Conservation (phyloP, 2,329 filamentous ascomycete species). For the Penicillium sp. region DNA sequence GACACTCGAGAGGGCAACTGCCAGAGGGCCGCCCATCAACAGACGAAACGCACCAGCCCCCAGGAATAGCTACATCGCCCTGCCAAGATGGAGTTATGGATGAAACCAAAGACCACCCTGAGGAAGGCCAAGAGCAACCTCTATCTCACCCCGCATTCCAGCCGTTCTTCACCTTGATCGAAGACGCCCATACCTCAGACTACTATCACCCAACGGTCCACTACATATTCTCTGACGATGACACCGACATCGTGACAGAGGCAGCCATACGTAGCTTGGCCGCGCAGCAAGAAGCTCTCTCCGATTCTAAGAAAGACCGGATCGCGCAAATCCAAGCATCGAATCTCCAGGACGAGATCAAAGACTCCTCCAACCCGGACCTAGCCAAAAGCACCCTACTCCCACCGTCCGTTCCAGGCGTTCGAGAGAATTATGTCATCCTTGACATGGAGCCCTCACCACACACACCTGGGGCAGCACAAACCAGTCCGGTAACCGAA, state of each 20-base stretch:
- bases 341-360: conserved; percentile 15
- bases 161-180: conserved; percentile 81
- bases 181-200: conserved; percentile 68
- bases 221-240: conserved; percentile 93
- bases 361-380: conserved; percentile 11
- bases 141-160: conserved; percentile 55
- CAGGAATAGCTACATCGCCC: not conserved
- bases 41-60: conserved; percentile 5
- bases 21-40: conserved; percentile 6
- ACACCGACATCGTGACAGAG: conserved; percentile 70
- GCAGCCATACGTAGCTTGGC: conserved; percentile 58
- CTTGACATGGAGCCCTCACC: conserved; percentile 48
- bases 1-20: conserved; percentile 2
- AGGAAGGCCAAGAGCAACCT: conserved; percentile 17
- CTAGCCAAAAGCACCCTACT: conserved; percentile 35
- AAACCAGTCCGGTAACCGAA: not conserved
- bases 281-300: conserved; percentile 35
- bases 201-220: conserved; percentile 82
- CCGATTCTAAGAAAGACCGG: conserved; percentile 23
- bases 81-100: conserved; percentile 9
- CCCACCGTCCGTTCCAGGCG: conserved; percentile 45
- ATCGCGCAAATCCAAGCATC: conserved; percentile 6
- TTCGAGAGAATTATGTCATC: conserved; percentile 56
- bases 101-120: not conserved
- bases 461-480: not conserved